These are phyloP conservation scores for Plasmopara viticola DNA, from an alignment of 352 stramenopile genomes.

Conservation along the genomic window DNA sequence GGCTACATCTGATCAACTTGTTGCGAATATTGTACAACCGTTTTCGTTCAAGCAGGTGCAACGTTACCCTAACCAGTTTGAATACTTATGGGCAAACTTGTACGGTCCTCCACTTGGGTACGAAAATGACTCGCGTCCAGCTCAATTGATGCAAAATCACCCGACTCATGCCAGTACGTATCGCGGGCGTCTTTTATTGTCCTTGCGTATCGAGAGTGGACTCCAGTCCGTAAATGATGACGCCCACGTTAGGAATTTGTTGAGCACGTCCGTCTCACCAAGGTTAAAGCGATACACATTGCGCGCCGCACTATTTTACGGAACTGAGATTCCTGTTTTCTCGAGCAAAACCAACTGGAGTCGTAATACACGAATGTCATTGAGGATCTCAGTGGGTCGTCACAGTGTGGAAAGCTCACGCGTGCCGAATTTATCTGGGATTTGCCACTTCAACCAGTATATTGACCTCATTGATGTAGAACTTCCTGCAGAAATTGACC, in stretches of 20 bases:
- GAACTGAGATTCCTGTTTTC: conserved; percentile 76
- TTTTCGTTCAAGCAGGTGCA: conserved; percentile 76
- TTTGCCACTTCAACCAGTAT: conserved; percentile 80
- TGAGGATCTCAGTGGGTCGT: conserved; percentile 60
- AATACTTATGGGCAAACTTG: conserved; percentile 68
- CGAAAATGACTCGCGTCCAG: conserved; percentile 28
- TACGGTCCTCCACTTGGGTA: conserved; percentile 75
- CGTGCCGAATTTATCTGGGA: conserved; percentile 56
- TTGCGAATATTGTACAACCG: conserved; percentile 53
- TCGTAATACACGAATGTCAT: conserved; percentile 66
- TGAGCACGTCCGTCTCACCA: conserved; percentile 30
- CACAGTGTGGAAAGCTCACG: conserved; percentile 49
- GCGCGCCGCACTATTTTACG: conserved; percentile 60
- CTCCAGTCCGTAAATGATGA: conserved; percentile 62
- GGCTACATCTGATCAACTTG: conserved; percentile 54
- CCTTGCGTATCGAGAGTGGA: conserved; percentile 56
- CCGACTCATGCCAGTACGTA: conserved; percentile 66
- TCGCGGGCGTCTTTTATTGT: conserved; percentile 64
- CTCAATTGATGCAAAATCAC: conserved; percentile 56
- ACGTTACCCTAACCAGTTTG: conserved; percentile 47
- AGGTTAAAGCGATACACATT: conserved; percentile 53
- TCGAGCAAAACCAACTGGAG: conserved; percentile 61
- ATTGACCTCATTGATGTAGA: conserved; percentile 48
- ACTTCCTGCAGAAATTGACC: conserved; percentile 60
- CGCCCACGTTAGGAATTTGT: conserved; percentile 58